These are phyloP conservation scores for Apiospora koreana DNA, from an alignment of 2,329 filamentous ascomycete genomes.

Conservation along the genomic window DNA sequence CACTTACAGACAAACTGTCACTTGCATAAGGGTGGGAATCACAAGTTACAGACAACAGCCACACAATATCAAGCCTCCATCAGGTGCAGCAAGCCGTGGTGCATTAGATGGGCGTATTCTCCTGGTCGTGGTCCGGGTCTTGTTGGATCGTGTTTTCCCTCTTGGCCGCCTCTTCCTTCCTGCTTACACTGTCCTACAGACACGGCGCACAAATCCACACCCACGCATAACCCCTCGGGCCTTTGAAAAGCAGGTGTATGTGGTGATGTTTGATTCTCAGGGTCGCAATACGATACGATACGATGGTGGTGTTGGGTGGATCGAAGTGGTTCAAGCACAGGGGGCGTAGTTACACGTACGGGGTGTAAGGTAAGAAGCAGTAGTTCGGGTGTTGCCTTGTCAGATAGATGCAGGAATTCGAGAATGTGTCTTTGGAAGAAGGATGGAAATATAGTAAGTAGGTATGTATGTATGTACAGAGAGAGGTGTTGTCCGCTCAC, in stretches of 20 bases:
- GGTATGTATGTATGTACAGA: not conserved
- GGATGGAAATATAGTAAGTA: not conserved
- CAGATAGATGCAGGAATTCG: slow-evolving; percentile 6
- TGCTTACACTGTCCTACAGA: not conserved
- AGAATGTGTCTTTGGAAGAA: not conserved
- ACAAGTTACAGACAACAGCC: slow-evolving; percentile 13
- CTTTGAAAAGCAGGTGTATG: not conserved
- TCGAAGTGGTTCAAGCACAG: slow-evolving; percentile 2
- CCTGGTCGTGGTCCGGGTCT: not conserved
- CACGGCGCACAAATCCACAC: not conserved
- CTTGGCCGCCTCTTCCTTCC: not conserved
- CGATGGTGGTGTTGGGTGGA: not conserved
- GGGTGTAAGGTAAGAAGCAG: not conserved
- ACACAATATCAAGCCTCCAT: slow-evolving; percentile 16
- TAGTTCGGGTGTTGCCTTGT: not conserved
- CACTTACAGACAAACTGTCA: slow-evolving; percentile 31
- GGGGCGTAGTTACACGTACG: not conserved
- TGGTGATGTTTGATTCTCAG: not conserved
- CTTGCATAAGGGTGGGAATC: slow-evolving; percentile 26
- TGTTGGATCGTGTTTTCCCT: not conserved
- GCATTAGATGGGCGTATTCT: slow-evolving; percentile 12
- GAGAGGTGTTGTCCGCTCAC: not conserved
- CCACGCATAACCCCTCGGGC: not conserved
- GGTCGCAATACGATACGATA: not conserved
- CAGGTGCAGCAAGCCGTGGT: slow-evolving; percentile 15